phyloP scores from a whole-genome alignment of 306 rosid species.

The Ochetophila trinervis region DNA sequence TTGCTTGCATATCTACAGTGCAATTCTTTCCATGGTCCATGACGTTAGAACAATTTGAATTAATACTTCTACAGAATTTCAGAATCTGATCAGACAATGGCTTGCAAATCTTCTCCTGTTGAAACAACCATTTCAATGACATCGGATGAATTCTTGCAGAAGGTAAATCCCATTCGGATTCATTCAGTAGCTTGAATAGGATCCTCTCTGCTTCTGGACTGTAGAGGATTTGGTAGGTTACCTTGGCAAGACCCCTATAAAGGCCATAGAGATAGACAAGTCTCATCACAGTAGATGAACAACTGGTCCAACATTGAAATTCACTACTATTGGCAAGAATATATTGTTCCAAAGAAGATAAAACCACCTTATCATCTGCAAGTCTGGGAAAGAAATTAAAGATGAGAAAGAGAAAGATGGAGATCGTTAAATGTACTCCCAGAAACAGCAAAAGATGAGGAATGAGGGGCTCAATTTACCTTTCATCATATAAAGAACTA shows the following conservation, averaged over 20 bases:
- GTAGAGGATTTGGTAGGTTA: constrained; percentile 53
- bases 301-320: constrained; percentile 33
- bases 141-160: constrained; percentile 63
- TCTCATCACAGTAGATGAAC: constrained; percentile 43
- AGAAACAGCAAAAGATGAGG: not conserved
- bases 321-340: constrained; percentile 56
- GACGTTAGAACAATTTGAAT: constrained; percentile 32
- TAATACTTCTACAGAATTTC: constrained; percentile 57
- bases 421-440: not conserved
- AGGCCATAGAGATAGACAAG: constrained; percentile 72
- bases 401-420: constrained; percentile 27
- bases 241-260: constrained; percentile 60
- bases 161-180: constrained; percentile 67
- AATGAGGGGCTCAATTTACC: constrained; percentile 42
- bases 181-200: constrained; percentile 56
- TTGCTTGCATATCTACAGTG: constrained; percentile 41
- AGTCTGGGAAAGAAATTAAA: constrained; percentile 51
- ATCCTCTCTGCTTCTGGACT: constrained; percentile 74
- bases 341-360: constrained; percentile 82
- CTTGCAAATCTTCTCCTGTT: constrained; percentile 61
- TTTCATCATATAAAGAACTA: constrained; percentile 79
- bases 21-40: constrained; percentile 33
- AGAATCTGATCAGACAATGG: constrained; percentile 61
- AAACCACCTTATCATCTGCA: constrained; percentile 84
- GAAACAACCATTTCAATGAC: constrained; percentile 86